Conservation (phyloP, 192 early-diverging fungal species). For the Umbelopsis sp. region DNA sequence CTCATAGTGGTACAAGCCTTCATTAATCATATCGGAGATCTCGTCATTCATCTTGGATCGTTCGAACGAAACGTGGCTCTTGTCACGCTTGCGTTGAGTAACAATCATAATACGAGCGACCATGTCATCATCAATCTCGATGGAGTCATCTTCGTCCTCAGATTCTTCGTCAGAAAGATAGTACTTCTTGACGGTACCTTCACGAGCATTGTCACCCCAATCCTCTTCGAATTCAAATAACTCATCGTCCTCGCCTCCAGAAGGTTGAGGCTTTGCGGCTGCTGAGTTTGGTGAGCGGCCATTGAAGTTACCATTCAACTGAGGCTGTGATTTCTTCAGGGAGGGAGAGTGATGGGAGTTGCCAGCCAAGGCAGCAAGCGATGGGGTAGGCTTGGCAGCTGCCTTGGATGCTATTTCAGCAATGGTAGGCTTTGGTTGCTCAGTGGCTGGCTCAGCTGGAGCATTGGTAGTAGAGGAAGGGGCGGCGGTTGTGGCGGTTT, state of each 20-base stretch:
- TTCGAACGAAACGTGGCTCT: slow-evolving; percentile 75
- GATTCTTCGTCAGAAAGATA: slow-evolving; percentile 47
- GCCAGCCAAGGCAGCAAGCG: slow-evolving; percentile 30
- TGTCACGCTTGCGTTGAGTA: slow-evolving; percentile 77
- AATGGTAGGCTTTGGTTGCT: not conserved
- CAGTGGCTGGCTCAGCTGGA: slow-evolving; percentile 14
- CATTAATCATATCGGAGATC: slow-evolving; percentile 91
- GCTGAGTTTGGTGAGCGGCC: not conserved
- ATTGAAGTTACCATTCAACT: not conserved
- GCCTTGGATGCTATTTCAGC: slow-evolving; percentile 20
- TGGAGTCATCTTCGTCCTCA: slow-evolving; percentile 70
- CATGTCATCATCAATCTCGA: slow-evolving; percentile 90
- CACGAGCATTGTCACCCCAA: slow-evolving; percentile 55
- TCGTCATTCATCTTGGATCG: slow-evolving; percentile 80
- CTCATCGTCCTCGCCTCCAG: slow-evolving; percentile 68
- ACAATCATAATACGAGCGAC: slow-evolving; percentile 90
- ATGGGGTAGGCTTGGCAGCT: slow-evolving; percentile 19
- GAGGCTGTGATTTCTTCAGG: not conserved
- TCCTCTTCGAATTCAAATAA: slow-evolving; percentile 89
- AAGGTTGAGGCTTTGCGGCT: not conserved
- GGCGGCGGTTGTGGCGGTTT: slow-evolving; percentile 7
- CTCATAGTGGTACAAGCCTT: slow-evolving; percentile 93
- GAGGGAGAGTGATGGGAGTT: slow-evolving; percentile 1
- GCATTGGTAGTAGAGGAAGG: not conserved
- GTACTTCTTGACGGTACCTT: slow-evolving; percentile 52